Base-by-base conservation (phyloP, 495 filamentous ascomycete genomes). In the Penicillium ochrochloron region DNA sequence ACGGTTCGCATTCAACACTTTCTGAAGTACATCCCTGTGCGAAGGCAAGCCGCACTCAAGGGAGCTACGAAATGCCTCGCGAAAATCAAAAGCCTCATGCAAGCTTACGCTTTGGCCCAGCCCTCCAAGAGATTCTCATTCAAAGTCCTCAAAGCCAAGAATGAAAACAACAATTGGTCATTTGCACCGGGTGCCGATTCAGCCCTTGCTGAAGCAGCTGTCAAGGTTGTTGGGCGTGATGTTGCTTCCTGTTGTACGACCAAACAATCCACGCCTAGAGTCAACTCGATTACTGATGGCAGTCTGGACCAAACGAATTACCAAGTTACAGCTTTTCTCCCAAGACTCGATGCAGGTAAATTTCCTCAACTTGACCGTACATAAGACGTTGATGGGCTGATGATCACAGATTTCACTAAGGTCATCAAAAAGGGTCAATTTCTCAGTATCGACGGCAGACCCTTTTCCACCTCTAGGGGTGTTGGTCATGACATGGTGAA, bases 371-470 rank as follows among this genome's bases (percentile, higher is more conserved):
- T n/a, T 42, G 7, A 23, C 11, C 12, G 27, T 21, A 17, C 0
- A 3, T 41, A 3, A 52, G 9, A 8, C 17, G 9, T 21, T 50
- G 0, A n/a, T 44, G 17, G 2, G 21, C 65, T 74, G 57, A 79
- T 60, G 4, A 21, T 23, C 11, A 19, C 69, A 73, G 84, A 89
- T 52, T 61, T 75, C 17, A 76, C 80, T 5, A 89, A 87, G 41
- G 73, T 90, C 56, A 82, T 75, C 58, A 81, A 81, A 64, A 74
- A 80, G 54, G 87, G 90, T 2, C 78, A 88, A 46, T 91, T 88
- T 72, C 61, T 97, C 15, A 94, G 88, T 12, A 80, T 98, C 0
- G 94, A 97, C 72, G 87, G 84, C 5, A 83, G 95, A 46, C 92
- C 93, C 2, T 74, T 98, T 8, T 88, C 89, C 34, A 76, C 84